Evolutionary conservation across 2,329 filamentous ascomycete species (phyloP).

Genomic region (Ophiostoma sp.): DNA sequence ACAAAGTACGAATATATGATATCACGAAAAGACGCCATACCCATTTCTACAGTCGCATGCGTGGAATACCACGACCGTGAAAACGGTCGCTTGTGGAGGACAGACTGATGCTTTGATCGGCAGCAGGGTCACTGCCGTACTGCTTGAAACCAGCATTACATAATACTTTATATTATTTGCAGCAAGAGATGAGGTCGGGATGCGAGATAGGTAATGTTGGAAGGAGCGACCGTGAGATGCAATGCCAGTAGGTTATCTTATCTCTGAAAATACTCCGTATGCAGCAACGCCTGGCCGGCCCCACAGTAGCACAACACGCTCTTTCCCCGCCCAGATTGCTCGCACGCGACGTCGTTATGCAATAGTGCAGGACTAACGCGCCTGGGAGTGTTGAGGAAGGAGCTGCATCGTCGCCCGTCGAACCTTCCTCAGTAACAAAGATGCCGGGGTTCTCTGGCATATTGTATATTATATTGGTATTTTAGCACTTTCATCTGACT

Average conservation of each 20-base stretch:
- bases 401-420: background rate
- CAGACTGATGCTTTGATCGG: too few species aligned
- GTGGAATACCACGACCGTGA: too few species aligned
- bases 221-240: background rate
- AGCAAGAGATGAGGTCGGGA: background rate
- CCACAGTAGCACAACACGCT: background rate
- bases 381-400: background rate
- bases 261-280: background rate
- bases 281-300: background rate
- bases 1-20: too few species aligned
- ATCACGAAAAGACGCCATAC: too few species aligned
- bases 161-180: background rate
- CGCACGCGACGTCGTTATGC: conserved; percentile 2
- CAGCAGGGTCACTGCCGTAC: too few species aligned
- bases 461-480: too few species aligned
- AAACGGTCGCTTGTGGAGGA: too few species aligned
- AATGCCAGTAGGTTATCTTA: background rate
- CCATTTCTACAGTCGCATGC: too few species aligned
- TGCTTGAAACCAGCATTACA: background rate
- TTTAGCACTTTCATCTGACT: too few species aligned
- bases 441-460: too few species aligned
- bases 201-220: background rate
- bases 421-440: background rate
- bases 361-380: background rate
- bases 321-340: background rate